Base-by-base conservation (phyloP, 805 yeast genomes). In the Yamadazyma paraphyllophila region DNA sequence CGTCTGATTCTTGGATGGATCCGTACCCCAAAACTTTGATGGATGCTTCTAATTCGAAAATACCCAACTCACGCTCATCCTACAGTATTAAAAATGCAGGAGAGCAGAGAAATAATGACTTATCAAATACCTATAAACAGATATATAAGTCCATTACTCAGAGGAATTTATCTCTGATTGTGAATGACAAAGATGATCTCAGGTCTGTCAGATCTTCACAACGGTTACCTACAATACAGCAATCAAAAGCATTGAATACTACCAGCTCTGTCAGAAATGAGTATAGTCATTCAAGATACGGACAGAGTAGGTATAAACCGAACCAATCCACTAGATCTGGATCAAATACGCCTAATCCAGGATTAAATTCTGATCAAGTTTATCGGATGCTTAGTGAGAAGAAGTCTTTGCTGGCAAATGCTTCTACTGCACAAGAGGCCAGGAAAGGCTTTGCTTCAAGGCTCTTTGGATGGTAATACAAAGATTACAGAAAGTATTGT, bases 1-100 rank as follows among this genome's bases (percentile, higher is more conserved):
- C 65, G 2, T 60, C 73, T 11, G 79, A 74, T 36, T 66, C 73
- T 45, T 78, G 82, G 82, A 76, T 77, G 81, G 81, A 77, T 44
- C 75, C 80, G 2, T 48, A 41, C 34, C 33, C 36, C 10, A 39
- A 25, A 11, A 6, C 24, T 20, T 20, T 20, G 24, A 20, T 20
- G 24, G 24, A 20, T 20, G 10, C 38, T 12, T 11, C 27, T 25
- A 7, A 14, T 20, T 11, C 24, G n/a, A 16, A 47, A 59, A 2
- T 11, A 42, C 48, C 47, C 10, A 16, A 48, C 31, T 51, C 65
- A 9, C 49, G 63, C 48, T 61, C 67, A 12, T 53, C 48, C 20
- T 56, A 60, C 41, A 59, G 62, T 44, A 48, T 65, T 33, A 45
- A 52, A 30, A 54, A 58, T 43, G 41, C 48, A 24, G 41, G 43